Conservation (phyloP, 2,329 filamentous ascomycete genomes). For the Lizonia empirigonia region DNA sequence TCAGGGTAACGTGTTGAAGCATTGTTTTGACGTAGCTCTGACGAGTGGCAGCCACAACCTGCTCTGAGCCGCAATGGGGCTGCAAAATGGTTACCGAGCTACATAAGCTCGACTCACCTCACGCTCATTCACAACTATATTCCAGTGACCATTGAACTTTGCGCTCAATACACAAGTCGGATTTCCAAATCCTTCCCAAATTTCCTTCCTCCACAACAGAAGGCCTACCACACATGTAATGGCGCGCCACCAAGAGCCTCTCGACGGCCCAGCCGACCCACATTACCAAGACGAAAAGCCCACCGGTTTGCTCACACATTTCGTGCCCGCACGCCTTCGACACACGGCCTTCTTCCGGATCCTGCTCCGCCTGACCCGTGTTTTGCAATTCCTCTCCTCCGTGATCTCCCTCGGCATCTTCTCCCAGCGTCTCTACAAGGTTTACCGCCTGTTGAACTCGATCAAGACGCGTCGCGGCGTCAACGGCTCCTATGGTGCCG, state of each 20-base stretch:
- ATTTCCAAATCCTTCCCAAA: neutral
- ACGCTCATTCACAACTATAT: neutral
- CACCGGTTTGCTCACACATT: slow-evolving; percentile 40
- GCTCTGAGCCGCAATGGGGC: neutral
- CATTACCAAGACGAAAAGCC: slow-evolving; percentile 22
- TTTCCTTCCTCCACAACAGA: neutral
- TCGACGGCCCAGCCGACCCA: slow-evolving; percentile 20
- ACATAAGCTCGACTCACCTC: slow-evolving; percentile 1
- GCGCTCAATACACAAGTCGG: neutral
- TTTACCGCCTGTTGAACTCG: slow-evolving; percentile 47
- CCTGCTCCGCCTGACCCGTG: slow-evolving; percentile 47
- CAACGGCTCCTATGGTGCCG: slow-evolving; percentile 46
- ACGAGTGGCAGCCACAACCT: slow-evolving; percentile 2
- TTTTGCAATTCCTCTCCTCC: slow-evolving; percentile 54
- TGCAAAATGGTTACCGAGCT: neutral
- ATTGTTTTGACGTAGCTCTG: too few relatives aligned
- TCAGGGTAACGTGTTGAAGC: too few relatives aligned
- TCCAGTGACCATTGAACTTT: neutral
- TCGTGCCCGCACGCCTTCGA: slow-evolving; percentile 34
- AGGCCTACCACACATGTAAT: too few relatives aligned
- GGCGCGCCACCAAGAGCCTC: slow-evolving; percentile 16
- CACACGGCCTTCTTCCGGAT: slow-evolving; percentile 28
- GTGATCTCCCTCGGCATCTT: slow-evolving; percentile 53
- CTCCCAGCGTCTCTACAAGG: slow-evolving; percentile 49
- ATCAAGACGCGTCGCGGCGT: slow-evolving; percentile 38